Evolutionary conservation across 345 rosid genomes (phyloP).

Genomic region (Geranium brycei): DNA sequence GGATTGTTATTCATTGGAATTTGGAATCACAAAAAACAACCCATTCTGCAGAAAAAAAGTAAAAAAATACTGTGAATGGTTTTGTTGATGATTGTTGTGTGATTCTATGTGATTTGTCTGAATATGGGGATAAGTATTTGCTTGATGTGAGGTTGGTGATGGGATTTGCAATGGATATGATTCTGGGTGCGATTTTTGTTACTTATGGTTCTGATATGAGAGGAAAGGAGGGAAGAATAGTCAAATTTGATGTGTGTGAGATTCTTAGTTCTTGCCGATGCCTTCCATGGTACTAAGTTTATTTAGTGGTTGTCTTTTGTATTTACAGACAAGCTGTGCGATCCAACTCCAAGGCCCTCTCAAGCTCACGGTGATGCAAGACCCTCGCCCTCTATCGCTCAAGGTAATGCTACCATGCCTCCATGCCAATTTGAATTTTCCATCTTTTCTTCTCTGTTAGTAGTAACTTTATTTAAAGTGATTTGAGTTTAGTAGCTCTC

Average conservation of each 20-base stretch:
- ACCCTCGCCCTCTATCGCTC: slow-evolving; percentile 6
- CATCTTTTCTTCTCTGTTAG: background rate
- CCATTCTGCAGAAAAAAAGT: no score
- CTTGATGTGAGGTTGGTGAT: background rate
- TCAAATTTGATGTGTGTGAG: no score
- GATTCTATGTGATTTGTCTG: no score
- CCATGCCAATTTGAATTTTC: background rate
- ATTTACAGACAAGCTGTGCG: slow-evolving; percentile 28
- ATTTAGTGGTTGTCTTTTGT: background rate
- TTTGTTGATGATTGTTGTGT: no score
- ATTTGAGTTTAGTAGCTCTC: background rate
- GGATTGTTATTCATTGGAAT: background rate
- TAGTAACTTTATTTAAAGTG: background rate
- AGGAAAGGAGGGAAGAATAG: no score
- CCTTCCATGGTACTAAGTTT: background rate
- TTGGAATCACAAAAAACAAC: background rate
- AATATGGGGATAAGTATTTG: no score
- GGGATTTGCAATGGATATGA: background rate
- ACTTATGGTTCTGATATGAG: background rate
- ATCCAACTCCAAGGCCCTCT: slow-evolving; percentile 19
- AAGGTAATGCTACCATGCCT: slow-evolving; percentile 22
- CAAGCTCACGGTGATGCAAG: slow-evolving; percentile 8
- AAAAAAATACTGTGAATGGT: no score
- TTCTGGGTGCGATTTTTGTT: background rate
- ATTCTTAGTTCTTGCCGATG: no score